Evolutionary conservation across 2,329 filamentous ascomycete species (phyloP).

Genomic region (Aureobasidium sp.): DNA sequence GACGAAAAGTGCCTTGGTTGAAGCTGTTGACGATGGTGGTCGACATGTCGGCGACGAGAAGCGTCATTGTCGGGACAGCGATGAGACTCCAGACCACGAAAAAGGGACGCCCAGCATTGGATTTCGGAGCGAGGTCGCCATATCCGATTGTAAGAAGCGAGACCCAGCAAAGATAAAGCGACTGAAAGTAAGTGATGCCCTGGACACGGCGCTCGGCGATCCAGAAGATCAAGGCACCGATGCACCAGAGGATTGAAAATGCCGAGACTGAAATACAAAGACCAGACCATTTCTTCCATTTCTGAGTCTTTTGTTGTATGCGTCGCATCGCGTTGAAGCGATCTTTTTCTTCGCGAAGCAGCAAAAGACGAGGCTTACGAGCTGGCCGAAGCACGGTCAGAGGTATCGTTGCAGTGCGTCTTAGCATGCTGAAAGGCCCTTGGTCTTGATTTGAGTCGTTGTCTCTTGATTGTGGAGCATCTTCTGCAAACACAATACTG

Average conservation of each 20-base stretch:
- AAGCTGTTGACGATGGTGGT: slow-evolving; percentile 69
- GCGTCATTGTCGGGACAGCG: slow-evolving; percentile 80
- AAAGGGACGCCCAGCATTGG: slow-evolving; percentile 72
- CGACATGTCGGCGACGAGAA: slow-evolving; percentile 75
- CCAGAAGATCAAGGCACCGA: slow-evolving; percentile 73
- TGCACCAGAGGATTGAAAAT: slow-evolving; percentile 71
- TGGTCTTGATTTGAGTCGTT: neutral
- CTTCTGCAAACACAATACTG: slow-evolving; percentile 8
- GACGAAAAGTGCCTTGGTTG: slow-evolving; percentile 52
- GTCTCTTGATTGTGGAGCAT: slow-evolving; percentile 7
- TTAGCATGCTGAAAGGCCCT: neutral
- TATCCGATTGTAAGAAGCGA: slow-evolving; percentile 82
- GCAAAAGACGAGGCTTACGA: slow-evolving; percentile 41
- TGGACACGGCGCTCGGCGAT: slow-evolving; percentile 48
- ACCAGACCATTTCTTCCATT: slow-evolving; percentile 66
- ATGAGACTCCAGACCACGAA: slow-evolving; percentile 91
- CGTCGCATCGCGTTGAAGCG: slow-evolving; percentile 54
- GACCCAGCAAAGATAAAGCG: slow-evolving; percentile 80
- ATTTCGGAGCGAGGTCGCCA: slow-evolving; percentile 70
- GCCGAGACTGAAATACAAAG: slow-evolving; percentile 60
- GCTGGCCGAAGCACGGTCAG: slow-evolving; percentile 16
- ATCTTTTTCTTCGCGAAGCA: slow-evolving; percentile 48
- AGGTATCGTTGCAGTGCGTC: slow-evolving; percentile 19
- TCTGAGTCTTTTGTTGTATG: slow-evolving; percentile 61
- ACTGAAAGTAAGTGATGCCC: slow-evolving; percentile 65